A percentile compares a stretch with the other conserved stretches of the same genome.
phyloP scores from a whole-genome alignment of 225 moss, liverwort and hornwort genomes.

The Thuidium tamariscinum region DNA sequence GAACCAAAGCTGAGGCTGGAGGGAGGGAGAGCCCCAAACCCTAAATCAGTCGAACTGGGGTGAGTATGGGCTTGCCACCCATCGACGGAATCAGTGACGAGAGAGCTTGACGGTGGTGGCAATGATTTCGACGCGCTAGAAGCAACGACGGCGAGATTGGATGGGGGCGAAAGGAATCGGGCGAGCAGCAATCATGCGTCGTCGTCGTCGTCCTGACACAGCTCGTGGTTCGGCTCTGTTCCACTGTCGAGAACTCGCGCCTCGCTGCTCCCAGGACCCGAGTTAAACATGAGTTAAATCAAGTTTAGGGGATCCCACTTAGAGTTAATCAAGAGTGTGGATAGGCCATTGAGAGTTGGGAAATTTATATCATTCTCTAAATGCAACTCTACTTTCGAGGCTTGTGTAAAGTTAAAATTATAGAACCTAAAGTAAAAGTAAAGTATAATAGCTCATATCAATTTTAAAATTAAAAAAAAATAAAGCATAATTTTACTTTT shows the following conservation, averaged over 20 bases:
- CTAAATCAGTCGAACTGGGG: background rate
- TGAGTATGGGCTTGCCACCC: conserved; percentile 9
- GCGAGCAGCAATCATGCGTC: background rate
- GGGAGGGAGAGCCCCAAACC: conserved; percentile 1
- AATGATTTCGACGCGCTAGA: background rate
- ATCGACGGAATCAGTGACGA: conserved; percentile 11
- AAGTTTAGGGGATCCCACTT: background rate
- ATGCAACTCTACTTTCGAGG: no score
- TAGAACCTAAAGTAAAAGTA: background rate
- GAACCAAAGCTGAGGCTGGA: background rate
- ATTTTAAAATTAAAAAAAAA: background rate
- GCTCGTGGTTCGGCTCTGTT: background rate
- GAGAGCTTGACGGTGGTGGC: background rate
- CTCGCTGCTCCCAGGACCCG: background rate
- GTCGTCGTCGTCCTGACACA: conserved; percentile 1
- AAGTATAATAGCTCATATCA: rapidly evolving
- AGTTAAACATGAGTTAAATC: background rate
- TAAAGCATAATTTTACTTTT: no score
- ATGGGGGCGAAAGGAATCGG: background rate
- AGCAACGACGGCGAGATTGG: background rate
- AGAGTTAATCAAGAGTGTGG: background rate
- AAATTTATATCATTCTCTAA: background rate
- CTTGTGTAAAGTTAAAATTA: background rate
- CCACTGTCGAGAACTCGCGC: background rate
- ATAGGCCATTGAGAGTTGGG: no score